Percentiles rank a stretch among this genome's conserved stretches.
Evolutionary conservation across 2,329 filamentous ascomycete species (phyloP).

Genomic region (Beauveria sp.): DNA sequence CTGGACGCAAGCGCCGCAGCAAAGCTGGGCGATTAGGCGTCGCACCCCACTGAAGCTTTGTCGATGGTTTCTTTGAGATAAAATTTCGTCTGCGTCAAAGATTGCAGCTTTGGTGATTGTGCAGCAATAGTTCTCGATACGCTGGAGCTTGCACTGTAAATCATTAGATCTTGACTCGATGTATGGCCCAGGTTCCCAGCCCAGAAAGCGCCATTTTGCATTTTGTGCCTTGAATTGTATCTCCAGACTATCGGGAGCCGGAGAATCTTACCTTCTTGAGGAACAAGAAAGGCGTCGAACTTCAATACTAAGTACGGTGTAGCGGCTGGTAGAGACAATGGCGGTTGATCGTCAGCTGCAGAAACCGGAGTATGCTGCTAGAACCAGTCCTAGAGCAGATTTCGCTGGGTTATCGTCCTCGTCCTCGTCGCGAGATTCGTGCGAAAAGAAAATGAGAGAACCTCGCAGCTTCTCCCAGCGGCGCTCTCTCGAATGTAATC

Average conservation of each 20-base stretch:
- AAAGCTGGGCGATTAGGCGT: slow-evolving; percentile 2
- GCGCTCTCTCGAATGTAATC: slow-evolving; percentile 19
- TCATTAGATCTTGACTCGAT: neutral
- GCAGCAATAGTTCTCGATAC: neutral
- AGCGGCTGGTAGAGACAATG: neutral
- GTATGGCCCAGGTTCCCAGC: neutral
- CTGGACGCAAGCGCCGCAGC: slow-evolving; percentile 18
- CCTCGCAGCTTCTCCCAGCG: neutral
- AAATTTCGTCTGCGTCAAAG: neutral
- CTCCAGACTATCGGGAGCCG: neutral
- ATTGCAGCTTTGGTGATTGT: neutral
- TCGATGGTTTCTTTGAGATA: neutral
- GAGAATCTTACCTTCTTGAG: neutral
- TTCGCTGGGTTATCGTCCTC: neutral
- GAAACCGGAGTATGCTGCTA: neutral
- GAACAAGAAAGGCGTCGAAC: neutral
- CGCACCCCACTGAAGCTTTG: neutral
- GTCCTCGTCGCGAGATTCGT: neutral
- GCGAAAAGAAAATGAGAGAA: neutral
- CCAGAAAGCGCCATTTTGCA: neutral
- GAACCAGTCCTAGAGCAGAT: neutral
- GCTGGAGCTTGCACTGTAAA: neutral
- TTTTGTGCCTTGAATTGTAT: neutral
- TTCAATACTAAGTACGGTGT: neutral
- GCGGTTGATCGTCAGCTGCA: neutral